A percentile compares a stretch with the other conserved stretches of the same genome.
These are phyloP conservation scores for Haplographium delicatum DNA, from an alignment of 495 filamentous ascomycete genomes.

Conservation along the genomic window DNA sequence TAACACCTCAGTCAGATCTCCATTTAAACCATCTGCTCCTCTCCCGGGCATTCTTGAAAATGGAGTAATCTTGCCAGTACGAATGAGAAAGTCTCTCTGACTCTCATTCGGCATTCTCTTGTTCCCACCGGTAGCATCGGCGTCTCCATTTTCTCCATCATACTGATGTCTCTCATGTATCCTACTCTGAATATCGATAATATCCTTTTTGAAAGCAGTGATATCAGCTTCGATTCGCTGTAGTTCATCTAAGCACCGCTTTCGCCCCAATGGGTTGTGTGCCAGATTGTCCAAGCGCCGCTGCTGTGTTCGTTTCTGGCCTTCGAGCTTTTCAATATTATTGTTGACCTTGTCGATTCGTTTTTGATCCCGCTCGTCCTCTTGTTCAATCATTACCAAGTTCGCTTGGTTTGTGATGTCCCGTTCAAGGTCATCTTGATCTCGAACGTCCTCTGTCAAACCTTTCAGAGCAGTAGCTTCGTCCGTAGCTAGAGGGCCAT, in stretches of 20 bases:
- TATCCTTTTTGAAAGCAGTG: slow-evolving; percentile 55
- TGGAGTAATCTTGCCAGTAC: slow-evolving; percentile 95
- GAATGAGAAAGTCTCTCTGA: slow-evolving; percentile 81
- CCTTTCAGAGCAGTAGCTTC: slow-evolving; percentile 52
- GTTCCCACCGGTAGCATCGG: slow-evolving; percentile 36
- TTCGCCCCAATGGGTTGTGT: slow-evolving; percentile 37
- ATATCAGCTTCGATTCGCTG: slow-evolving; percentile 57
- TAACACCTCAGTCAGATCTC: slow-evolving; percentile 65
- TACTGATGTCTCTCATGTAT: slow-evolving; percentile 65
- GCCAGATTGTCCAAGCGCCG: slow-evolving; percentile 36
- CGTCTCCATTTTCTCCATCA: slow-evolving; percentile 35
- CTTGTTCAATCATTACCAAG: slow-evolving; percentile 68
- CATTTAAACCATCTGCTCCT: slow-evolving; percentile 46
- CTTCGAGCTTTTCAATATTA: slow-evolving; percentile 50
- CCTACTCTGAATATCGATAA: slow-evolving; percentile 70
- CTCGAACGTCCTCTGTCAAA: slow-evolving; percentile 67
- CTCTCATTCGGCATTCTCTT: slow-evolving; percentile 70
- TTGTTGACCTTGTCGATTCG: slow-evolving; percentile 70
- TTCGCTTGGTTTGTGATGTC: slow-evolving; percentile 72
- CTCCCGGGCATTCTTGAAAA: slow-evolving; percentile 68
- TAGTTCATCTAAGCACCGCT: slow-evolving; percentile 56
- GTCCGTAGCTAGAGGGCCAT: slow-evolving; percentile 7
- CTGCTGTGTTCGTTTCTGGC: slow-evolving; percentile 36
- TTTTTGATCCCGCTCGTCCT: slow-evolving; percentile 82
- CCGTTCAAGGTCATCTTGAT: slow-evolving; percentile 80